A percentile compares a stretch with the other conserved stretches of the same genome.
Evolutionary conservation across 2,329 filamentous ascomycete genomes (phyloP).

Genomic region (Pezicula radicicola): DNA sequence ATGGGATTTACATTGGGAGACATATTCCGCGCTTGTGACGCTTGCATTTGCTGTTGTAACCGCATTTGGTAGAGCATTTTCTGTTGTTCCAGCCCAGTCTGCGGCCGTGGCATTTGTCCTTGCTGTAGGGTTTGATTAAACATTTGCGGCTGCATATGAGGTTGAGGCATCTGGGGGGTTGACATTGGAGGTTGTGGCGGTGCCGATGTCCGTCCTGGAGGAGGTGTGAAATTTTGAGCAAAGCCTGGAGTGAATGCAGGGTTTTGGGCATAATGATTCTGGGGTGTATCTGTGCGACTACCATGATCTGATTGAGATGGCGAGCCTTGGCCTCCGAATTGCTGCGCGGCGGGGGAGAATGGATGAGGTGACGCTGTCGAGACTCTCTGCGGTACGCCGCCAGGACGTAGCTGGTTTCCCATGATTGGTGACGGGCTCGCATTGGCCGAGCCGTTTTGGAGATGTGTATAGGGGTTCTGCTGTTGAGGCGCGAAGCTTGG

Average conservation of each 20-base stretch:
- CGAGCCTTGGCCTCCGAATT: constrained; percentile 70
- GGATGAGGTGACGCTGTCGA: constrained; percentile 91
- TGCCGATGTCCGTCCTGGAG: constrained; percentile 50
- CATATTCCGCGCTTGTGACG: constrained; percentile 39
- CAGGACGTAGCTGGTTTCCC: constrained; percentile 71
- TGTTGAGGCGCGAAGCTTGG: constrained; percentile 68
- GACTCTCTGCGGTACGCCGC: constrained; percentile 74
- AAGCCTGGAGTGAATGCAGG: constrained; percentile 57
- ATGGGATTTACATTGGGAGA: constrained; percentile 31
- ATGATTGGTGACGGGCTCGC: constrained; percentile 93
- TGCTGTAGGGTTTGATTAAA: constrained; percentile 22
- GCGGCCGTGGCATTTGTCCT: constrained; percentile 37
- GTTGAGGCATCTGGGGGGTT: constrained; percentile 39
- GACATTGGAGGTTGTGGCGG: constrained; percentile 54
- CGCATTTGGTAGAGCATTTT: constrained; percentile 81
- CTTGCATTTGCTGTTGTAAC: constrained; percentile 70
- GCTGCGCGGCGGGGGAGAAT: constrained; percentile 74
- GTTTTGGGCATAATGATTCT: constrained; percentile 66
- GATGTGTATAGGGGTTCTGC: constrained; percentile 69
- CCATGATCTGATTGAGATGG: constrained; percentile 74
- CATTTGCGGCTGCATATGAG: constrained; percentile 33
- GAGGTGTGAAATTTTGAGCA: constrained; percentile 55
- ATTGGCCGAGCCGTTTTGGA: constrained; percentile 77
- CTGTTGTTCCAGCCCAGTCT: constrained; percentile 65
- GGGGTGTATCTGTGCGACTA: constrained; percentile 64